A percentile compares a stretch with the other conserved stretches of the same genome.
These are phyloP conservation scores for Nemania sp. DNA, from an alignment of 2,329 filamentous ascomycete species.

Conservation along the genomic window DNA sequence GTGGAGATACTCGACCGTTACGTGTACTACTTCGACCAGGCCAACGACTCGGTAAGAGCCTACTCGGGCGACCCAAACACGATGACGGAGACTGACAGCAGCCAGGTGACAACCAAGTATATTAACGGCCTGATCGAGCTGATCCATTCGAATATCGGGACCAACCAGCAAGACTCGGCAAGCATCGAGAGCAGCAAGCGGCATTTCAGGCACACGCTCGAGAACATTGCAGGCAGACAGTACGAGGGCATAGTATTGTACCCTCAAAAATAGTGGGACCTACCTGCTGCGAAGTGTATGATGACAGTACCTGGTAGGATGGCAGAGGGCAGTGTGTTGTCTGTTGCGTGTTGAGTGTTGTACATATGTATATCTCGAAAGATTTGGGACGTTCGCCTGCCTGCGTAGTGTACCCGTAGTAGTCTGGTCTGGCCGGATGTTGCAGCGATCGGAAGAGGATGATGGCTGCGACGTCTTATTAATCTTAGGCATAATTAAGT, in stretches of 20 bases:
- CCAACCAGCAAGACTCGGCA: conserved; percentile 78
- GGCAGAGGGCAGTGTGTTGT: conserved; percentile 20
- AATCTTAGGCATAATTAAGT: conserved; percentile 18
- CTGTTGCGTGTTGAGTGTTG: too few relatives aligned
- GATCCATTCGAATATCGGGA: conserved; percentile 93
- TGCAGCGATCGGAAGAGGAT: conserved; percentile 9
- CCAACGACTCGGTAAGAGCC: conserved; percentile 81
- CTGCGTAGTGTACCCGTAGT: too few relatives aligned
- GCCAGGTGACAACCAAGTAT: conserved; percentile 87
- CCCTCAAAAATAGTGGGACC: conserved; percentile 48
- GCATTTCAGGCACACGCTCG: conserved; percentile 92
- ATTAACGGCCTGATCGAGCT: conserved; percentile 97
- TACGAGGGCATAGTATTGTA: conserved; percentile 89
- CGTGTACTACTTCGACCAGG: conserved; percentile 99
- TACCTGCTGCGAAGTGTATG: neutral
- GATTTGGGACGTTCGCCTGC: conserved; percentile 20
- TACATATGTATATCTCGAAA: conserved; percentile 40
- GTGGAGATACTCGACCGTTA: conserved; percentile 98
- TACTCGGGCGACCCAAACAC: neutral
- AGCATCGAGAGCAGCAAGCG: conserved; percentile 87
- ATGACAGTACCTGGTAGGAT: neutral
- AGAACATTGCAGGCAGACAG: conserved; percentile 88
- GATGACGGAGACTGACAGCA: conserved; percentile 15
- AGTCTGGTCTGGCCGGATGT: conserved; percentile 13
- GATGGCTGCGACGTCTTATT: neutral